Evolutionary conservation across 1,139 yeast genomes (phyloP).

Genomic region (Geotrichum aggregatum): DNA sequence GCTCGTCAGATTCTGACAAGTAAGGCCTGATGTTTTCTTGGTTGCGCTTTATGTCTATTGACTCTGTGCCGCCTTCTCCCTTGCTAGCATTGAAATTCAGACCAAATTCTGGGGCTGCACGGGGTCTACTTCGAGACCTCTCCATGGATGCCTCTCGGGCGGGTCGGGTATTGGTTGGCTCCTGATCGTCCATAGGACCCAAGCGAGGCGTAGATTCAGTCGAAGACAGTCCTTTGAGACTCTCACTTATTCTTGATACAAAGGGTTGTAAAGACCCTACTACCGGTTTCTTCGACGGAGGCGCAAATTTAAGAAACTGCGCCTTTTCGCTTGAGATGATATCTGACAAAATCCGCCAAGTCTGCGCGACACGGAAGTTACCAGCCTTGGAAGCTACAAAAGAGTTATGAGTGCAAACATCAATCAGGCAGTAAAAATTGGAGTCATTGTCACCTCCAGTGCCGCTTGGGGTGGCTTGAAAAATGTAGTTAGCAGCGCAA

Average conservation of each 20-base stretch:
- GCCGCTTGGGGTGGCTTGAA: not conserved
- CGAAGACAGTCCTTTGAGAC: conserved; percentile 16
- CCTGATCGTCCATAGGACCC: conserved; percentile 14
- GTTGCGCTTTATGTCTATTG: too few relatives aligned
- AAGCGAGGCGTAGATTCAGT: conserved; percentile 19
- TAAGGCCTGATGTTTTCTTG: not conserved
- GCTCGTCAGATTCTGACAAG: conserved; percentile 4
- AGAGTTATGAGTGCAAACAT: conserved; percentile 59
- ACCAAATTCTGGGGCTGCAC: not conserved
- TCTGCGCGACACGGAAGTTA: conserved; percentile 58
- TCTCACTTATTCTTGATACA: conserved; percentile 22
- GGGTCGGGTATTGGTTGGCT: not conserved
- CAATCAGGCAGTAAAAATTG: conserved; percentile 42
- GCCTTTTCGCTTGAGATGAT: conserved; percentile 49
- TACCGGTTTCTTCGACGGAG: conserved; percentile 16
- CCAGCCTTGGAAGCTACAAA: conserved; percentile 53
- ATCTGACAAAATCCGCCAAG: conserved; percentile 62
- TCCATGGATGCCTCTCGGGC: conserved; percentile 11
- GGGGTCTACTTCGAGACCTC: conserved; percentile 4
- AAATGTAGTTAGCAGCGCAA: conserved; percentile 34
- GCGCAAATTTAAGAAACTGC: conserved; percentile 24
- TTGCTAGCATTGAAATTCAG: too few relatives aligned
- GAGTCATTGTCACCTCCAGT: conserved; percentile 9
- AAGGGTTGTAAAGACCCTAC: conserved; percentile 16
- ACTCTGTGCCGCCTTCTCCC: too few relatives aligned